phyloP scores from a whole-genome alignment of 2,329 filamentous ascomycete genomes.

The Stenocarpella maydis region DNA sequence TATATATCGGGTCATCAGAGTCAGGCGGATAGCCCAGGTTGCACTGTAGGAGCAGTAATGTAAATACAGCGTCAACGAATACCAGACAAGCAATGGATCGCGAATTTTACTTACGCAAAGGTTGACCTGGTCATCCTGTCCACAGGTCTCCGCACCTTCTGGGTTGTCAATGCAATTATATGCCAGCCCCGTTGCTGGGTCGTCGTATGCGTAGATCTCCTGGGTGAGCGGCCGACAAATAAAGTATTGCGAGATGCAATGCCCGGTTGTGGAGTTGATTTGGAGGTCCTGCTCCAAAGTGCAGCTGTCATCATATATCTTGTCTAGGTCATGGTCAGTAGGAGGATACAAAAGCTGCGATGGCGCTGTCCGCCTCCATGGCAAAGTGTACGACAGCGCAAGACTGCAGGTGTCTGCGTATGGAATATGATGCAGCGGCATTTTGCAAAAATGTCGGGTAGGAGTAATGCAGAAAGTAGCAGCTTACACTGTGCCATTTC shows the following conservation, averaged over 20 bases:
- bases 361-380: background rate
- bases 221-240: slow-evolving; percentile 13
- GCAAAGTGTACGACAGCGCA: no score
- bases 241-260: slow-evolving; percentile 30
- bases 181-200: slow-evolving; percentile 26
- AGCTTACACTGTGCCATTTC: slow-evolving; percentile 12
- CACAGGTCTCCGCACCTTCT: background rate
- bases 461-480: background rate
- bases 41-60: background rate
- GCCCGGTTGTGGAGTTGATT: slow-evolving; percentile 3
- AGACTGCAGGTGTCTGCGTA: background rate
- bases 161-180: slow-evolving; percentile 23
- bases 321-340: background rate
- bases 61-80: background rate
- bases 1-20: background rate
- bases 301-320: slow-evolving; percentile 20
- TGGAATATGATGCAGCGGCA: background rate
- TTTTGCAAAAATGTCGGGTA: no score
- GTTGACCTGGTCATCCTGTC: background rate
- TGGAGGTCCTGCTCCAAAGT: slow-evolving; percentile 2
- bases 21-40: slow-evolving; percentile 3
- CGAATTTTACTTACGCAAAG: background rate
- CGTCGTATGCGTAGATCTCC: slow-evolving; percentile 23
- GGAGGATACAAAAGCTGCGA: no score
- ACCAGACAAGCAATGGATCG: no score